Conservation (phyloP, 176 grass and related monocot genomes). For the Triticum dicoccoides region DNA sequence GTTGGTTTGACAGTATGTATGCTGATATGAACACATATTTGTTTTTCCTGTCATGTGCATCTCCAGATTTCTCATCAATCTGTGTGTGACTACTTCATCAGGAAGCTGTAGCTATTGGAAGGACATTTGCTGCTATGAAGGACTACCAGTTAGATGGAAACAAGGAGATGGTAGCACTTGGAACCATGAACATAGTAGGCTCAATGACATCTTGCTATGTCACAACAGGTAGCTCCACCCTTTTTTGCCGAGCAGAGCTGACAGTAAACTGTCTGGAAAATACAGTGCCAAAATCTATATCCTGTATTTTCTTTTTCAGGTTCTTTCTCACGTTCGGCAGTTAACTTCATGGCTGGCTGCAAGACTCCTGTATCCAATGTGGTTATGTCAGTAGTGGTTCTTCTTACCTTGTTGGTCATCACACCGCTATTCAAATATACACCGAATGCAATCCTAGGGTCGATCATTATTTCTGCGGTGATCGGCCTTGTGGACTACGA, state of each 20-base stretch:
- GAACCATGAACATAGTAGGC: slow-evolving; percentile 89
- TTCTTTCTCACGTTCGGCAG: slow-evolving; percentile 93
- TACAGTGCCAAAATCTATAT: slow-evolving; percentile 12
- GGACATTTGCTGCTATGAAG: slow-evolving; percentile 95
- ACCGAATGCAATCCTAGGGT: slow-evolving; percentile 79
- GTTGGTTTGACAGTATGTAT: slow-evolving; percentile 78
- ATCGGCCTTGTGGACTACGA: slow-evolving; percentile 76
- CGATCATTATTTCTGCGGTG: slow-evolving; percentile 88
- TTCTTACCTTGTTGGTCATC: slow-evolving; percentile 84
- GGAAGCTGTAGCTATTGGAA: slow-evolving; percentile 96
- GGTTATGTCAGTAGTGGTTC: slow-evolving; percentile 80
- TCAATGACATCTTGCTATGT: slow-evolving; percentile 97
- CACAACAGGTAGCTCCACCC: slow-evolving; percentile 57
- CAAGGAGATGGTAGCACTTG: slow-evolving; percentile 97
- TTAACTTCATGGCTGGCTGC: slow-evolving; percentile 97
- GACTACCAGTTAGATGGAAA: slow-evolving; percentile 93
- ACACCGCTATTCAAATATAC: slow-evolving; percentile 97
- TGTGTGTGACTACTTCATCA: slow-evolving; percentile 29
- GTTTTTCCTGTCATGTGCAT: background rate
- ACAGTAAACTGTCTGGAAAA: background rate
- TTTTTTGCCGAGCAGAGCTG: background rate
- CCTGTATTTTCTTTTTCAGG: slow-evolving; percentile 41
- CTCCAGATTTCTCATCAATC: background rate
- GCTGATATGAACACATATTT: background rate
- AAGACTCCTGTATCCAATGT: slow-evolving; percentile 79